These are phyloP conservation scores for Magnaporthales sp. DNA, from an alignment of 2,329 filamentous ascomycete genomes.

Conservation along the genomic window DNA sequence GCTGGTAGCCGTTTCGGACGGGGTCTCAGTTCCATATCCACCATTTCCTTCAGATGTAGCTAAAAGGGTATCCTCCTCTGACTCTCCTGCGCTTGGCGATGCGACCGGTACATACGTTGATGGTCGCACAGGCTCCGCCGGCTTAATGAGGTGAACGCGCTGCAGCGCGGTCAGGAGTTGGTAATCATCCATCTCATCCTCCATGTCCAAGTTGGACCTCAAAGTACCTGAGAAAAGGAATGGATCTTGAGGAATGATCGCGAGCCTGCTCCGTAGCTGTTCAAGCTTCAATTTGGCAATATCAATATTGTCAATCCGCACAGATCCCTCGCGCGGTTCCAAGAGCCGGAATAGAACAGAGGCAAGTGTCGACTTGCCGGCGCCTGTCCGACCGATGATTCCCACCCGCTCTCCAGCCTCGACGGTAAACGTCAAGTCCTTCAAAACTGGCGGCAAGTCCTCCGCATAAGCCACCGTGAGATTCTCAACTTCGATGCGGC, in stretches of 20 bases:
- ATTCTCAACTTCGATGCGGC: constrained; percentile 27
- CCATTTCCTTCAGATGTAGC: background rate
- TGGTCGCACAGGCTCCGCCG: constrained; percentile 26
- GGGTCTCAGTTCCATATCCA: constrained; percentile 7
- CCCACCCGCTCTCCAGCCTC: constrained; percentile 51
- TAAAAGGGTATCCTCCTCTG: constrained; percentile 2
- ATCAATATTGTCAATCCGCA: constrained; percentile 37
- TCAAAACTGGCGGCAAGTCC: constrained; percentile 26
- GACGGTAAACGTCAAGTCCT: constrained; percentile 27
- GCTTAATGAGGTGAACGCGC: constrained; percentile 49
- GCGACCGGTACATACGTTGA: background rate
- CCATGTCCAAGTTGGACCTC: constrained; percentile 54
- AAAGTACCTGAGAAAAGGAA: constrained; percentile 59
- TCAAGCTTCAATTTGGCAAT: constrained; percentile 52
- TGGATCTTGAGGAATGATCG: constrained; percentile 60
- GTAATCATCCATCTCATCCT: constrained; percentile 50
- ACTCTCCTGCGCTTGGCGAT: background rate
- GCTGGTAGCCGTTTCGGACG: constrained; percentile 1
- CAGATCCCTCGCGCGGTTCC: constrained; percentile 30
- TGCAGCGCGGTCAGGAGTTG: constrained; percentile 50
- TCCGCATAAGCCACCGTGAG: constrained; percentile 27
- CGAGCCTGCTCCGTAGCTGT: constrained; percentile 50
- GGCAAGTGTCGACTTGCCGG: constrained; percentile 59
- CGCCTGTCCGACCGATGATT: constrained; percentile 56
- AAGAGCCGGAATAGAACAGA: constrained; percentile 53